Evolutionary conservation across 495 filamentous ascomycete genomes (phyloP).

Genomic region (Patellaria atrata): DNA sequence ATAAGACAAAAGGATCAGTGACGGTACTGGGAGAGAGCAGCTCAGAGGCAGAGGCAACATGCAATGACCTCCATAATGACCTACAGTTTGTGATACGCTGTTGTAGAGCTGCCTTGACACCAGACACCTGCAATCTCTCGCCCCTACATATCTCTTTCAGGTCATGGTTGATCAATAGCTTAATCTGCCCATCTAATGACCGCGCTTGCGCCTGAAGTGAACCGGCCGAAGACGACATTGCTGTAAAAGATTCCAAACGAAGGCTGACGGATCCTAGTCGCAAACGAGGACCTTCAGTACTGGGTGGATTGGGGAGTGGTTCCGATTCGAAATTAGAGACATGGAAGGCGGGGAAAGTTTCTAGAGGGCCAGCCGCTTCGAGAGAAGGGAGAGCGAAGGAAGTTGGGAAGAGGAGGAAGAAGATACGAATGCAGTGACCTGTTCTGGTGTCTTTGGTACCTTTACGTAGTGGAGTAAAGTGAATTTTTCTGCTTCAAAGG

Average conservation of each 20-base stretch:
- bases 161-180: conserved; percentile 51
- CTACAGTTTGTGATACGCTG: conserved; percentile 59
- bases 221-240: conserved; percentile 36
- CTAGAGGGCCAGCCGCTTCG: no score
- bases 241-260: not conserved
- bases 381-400: conserved; percentile 1
- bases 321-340: no score
- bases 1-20: not conserved
- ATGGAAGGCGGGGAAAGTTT: conserved; percentile 8
- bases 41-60: conserved; percentile 21
- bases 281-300: no score
- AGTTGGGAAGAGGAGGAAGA: not conserved
- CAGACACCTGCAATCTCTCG: conserved; percentile 56
- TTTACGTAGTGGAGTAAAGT: no score
- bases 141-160: conserved; percentile 58
- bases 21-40: conserved; percentile 19
- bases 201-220: conserved; percentile 19
- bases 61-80: conserved; percentile 25
- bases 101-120: conserved; percentile 70
- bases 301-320: no score
- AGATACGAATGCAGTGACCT: no score
- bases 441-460: no score
- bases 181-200: conserved; percentile 34
- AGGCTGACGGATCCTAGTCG: conserved; percentile 1
- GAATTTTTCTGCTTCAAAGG: no score